Conservation (phyloP, 2,329 filamentous ascomycete genomes). For the Geoglossum cookeanum region DNA sequence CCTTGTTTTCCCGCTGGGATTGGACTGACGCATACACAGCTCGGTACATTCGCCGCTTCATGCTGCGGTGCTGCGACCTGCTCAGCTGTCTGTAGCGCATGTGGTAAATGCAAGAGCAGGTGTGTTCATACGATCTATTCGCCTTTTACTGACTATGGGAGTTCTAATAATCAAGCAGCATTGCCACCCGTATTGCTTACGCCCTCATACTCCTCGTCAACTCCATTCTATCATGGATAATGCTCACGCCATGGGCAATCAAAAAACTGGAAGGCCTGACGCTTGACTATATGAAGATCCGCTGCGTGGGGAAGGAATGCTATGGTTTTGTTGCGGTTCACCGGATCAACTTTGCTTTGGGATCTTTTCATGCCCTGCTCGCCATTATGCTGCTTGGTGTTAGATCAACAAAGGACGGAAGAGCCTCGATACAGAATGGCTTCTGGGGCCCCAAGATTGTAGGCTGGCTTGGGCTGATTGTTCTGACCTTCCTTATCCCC, state of each 20-base stretch:
- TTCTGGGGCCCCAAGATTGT: constrained; percentile 97
- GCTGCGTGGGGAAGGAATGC: constrained; percentile 76
- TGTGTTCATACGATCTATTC: constrained; percentile 19
- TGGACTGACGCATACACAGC: constrained; percentile 25
- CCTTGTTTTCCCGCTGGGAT: constrained; percentile 5
- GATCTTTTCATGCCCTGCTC: constrained; percentile 78
- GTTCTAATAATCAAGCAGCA: constrained; percentile 31
- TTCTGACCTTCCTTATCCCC: constrained; percentile 87
- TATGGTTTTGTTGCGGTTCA: constrained; percentile 94
- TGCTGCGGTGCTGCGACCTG: constrained; percentile 96
- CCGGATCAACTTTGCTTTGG: constrained; percentile 92
- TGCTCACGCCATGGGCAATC: constrained; percentile 97
- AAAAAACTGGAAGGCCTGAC: constrained; percentile 85
- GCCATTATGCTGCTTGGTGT: constrained; percentile 75
- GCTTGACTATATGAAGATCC: constrained; percentile 89
- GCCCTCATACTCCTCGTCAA: constrained; percentile 89
- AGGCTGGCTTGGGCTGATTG: constrained; percentile 69
- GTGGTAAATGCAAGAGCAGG: constrained; percentile 95
- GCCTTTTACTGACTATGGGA: constrained; percentile 3
- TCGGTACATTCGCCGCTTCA: constrained; percentile 63
- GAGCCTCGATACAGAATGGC: constrained; percentile 86
- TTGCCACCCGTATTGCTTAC: constrained; percentile 92
- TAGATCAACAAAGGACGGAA: constrained; percentile 65
- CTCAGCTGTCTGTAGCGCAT: constrained; percentile 86
- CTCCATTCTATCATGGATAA: constrained; percentile 94